Percentiles rank a stretch among this genome's conserved stretches.
These are phyloP conservation scores for Ustilago tritici DNA, from an alignment of 1,284 basidiomycete species.

Conservation along the genomic window DNA sequence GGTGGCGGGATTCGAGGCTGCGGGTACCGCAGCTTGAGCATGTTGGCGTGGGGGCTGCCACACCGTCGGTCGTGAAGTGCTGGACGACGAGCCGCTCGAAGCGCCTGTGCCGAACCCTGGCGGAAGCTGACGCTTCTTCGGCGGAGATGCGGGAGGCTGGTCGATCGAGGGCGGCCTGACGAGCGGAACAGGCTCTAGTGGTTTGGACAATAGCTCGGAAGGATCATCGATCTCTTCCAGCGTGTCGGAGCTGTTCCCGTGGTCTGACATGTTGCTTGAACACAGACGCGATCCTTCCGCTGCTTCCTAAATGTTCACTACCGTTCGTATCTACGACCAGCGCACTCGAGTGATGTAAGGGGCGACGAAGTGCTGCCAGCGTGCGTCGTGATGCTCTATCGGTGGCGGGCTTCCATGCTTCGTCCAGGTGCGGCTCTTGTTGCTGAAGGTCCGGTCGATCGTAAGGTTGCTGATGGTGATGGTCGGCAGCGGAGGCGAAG, in stretches of 20 bases:
- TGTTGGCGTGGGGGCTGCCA: constrained; percentile 12
- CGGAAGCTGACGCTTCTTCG: constrained; percentile 25
- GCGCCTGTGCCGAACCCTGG: constrained; percentile 18
- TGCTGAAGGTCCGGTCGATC: background rate
- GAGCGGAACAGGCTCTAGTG: constrained; percentile 41
- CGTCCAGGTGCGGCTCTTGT: background rate
- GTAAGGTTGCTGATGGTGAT: background rate
- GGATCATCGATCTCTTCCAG: constrained; percentile 55
- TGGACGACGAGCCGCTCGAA: background rate
- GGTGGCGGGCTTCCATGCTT: background rate
- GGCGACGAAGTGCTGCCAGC: background rate
- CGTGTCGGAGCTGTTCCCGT: constrained; percentile 12
- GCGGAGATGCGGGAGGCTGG: background rate
- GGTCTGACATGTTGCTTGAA: constrained; percentile 14
- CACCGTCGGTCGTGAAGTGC: constrained; percentile 14
- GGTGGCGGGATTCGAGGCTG: background rate
- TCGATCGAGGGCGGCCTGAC: constrained; percentile 15
- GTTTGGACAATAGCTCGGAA: constrained; percentile 40
- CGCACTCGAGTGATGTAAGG: background rate
- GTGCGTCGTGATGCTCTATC: background rate
- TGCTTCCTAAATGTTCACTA: background rate
- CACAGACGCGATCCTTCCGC: background rate
- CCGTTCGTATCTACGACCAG: background rate
- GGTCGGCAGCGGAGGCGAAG: no score
- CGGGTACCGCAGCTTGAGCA: background rate